Evolutionary conservation across 805 yeast species (phyloP).

Genomic region (Ogataea minuta): DNA sequence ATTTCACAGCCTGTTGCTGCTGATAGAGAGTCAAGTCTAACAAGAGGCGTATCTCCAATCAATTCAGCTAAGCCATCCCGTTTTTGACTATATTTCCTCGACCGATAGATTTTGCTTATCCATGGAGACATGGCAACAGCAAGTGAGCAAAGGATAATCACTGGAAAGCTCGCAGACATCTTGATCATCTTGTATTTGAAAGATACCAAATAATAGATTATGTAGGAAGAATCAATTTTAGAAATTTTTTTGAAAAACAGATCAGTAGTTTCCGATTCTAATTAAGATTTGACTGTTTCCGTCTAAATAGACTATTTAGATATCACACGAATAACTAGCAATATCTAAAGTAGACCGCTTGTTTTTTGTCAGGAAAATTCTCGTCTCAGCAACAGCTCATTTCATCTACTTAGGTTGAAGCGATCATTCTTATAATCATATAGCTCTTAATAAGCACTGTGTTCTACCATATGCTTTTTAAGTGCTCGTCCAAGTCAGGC

Average conservation of each 20-base stretch:
- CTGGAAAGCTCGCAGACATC: no score
- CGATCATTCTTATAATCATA: conserved; percentile 27
- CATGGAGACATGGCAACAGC: no score
- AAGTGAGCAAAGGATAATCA: no score
- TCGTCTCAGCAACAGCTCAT: conserved; percentile 26
- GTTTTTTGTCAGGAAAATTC: conserved; percentile 13
- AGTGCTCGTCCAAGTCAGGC: no score
- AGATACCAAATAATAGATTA: no score
- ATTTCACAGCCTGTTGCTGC: conserved; percentile 74
- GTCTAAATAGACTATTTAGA: no score
- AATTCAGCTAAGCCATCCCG: conserved; percentile 43
- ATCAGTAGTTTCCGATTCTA: no score
- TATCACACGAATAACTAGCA: conserved; percentile 15
- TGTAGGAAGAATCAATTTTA: no score
- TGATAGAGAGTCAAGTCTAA: conserved; percentile 69
- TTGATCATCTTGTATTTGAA: no score
- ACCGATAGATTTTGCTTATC: neutral
- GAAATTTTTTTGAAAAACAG: no score
- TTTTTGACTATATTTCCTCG: conserved; percentile 10
- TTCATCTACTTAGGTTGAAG: conserved; percentile 19
- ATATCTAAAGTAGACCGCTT: no score
- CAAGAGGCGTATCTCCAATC: conserved; percentile 88
- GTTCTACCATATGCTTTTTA: conserved; percentile 22
- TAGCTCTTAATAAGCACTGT: conserved; percentile 23
- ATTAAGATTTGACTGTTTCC: no score